Conservation (phyloP, 164 flowering plant species). For the Stephania cephalantha region DNA sequence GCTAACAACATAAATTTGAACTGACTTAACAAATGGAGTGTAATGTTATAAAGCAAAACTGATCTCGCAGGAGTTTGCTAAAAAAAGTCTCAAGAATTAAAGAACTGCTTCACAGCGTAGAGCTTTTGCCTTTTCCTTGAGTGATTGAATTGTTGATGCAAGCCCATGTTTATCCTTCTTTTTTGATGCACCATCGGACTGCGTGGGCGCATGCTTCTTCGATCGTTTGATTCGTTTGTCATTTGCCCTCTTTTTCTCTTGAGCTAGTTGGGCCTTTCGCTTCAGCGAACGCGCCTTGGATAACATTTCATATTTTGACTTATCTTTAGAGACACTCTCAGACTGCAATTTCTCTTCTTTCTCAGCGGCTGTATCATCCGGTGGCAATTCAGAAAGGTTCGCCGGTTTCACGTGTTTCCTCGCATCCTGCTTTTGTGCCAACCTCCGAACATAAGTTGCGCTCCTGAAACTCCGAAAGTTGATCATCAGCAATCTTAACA, state of each 20-base stretch:
- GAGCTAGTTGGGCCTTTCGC: constrained; percentile 50
- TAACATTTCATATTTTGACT: constrained; percentile 46
- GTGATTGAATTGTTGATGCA: constrained; percentile 21
- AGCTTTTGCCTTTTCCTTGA: constrained; percentile 24
- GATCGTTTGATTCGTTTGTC: constrained; percentile 16
- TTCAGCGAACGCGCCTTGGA: constrained; percentile 47
- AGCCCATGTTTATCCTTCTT: constrained; percentile 18
- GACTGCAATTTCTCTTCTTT: constrained; percentile 17
- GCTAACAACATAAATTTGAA: neutral
- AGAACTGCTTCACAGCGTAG: neutral
- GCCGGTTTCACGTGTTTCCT: constrained; percentile 10
- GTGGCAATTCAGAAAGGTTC: constrained; percentile 11
- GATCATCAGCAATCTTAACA: neutral
- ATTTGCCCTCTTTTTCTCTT: constrained; percentile 14
- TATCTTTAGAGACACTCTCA: constrained; percentile 22
- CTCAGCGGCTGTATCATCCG: constrained; percentile 15
- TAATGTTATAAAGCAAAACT: neutral
- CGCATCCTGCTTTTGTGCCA: constrained; percentile 34
- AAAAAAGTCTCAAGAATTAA: neutral
- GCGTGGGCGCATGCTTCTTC: constrained; percentile 11
- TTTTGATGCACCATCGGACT: neutral
- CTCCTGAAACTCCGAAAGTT: constrained; percentile 52
- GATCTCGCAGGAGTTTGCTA: neutral
- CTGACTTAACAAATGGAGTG: neutral
- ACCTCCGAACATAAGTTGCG: constrained; percentile 66